phyloP scores from a whole-genome alignment of 176 grass and related monocot genomes.

The Urochloa ruziziensis region DNA sequence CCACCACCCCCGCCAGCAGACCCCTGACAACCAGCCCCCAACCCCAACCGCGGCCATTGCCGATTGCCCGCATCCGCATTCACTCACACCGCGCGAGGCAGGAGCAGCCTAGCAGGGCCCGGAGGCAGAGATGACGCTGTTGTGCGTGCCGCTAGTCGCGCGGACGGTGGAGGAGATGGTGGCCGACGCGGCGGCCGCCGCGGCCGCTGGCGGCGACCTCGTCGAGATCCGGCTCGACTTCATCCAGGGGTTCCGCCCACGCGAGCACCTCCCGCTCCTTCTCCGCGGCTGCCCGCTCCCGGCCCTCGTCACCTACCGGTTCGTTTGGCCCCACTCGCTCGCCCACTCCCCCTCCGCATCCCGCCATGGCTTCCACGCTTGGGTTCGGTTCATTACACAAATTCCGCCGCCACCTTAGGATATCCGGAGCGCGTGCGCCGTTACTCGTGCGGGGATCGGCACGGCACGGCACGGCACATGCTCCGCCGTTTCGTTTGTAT shows the following conservation, averaged over 20 bases:
- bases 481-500: neutral
- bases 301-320: conserved; percentile 85
- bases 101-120: neutral
- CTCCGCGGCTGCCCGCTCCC: conserved; percentile 64
- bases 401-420: neutral
- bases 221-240: conserved; percentile 94
- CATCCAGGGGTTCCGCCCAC: conserved; percentile 58
- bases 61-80: conserved; percentile 15
- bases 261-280: conserved; percentile 56
- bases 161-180: conserved; percentile 87
- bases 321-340: neutral
- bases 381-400: neutral
- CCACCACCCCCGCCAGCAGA: neutral
- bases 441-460: neutral
- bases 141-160: conserved; percentile 82
- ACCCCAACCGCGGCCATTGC: neutral
- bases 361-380: neutral
- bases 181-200: conserved; percentile 58
- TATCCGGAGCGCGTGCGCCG: neutral
- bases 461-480: neutral
- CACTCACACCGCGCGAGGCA: neutral
- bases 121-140: conserved; percentile 59
- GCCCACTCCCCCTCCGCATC: neutral
- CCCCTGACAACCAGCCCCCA: neutral
- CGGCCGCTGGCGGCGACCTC: conserved; percentile 58